Evolutionary conservation across 352 stramenopile species (phyloP).

Genomic region (Globisporangium irregulare): DNA sequence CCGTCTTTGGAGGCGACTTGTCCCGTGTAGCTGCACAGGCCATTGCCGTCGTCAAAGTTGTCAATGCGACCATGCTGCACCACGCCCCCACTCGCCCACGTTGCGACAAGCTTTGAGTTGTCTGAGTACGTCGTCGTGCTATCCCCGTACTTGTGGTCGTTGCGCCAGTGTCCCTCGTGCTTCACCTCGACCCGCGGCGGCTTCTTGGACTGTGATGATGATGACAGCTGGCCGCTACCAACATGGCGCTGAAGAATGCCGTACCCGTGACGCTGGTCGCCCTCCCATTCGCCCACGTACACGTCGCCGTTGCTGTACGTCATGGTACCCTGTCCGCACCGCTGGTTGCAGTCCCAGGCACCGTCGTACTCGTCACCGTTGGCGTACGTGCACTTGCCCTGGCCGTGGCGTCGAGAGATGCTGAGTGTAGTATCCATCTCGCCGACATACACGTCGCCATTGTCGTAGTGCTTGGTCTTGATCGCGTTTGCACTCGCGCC

Average conservation of each 20-base stretch:
- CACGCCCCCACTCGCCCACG: conserved; percentile 32
- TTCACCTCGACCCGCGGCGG: conserved; percentile 19
- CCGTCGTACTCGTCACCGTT: conserved; percentile 67
- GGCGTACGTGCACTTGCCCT: conserved; percentile 57
- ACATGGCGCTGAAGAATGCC: conserved; percentile 40
- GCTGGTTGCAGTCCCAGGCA: conserved; percentile 51
- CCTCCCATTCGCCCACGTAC: conserved; percentile 55
- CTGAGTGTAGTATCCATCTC: conserved; percentile 35
- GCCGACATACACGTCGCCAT: conserved; percentile 70
- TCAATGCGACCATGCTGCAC: conserved; percentile 28
- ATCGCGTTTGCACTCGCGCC: conserved; percentile 30
- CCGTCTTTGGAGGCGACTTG: conserved; percentile 28
- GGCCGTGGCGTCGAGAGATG: conserved; percentile 38
- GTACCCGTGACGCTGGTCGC: conserved; percentile 43
- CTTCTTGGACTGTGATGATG: not conserved
- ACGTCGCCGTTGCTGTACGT: conserved; percentile 42
- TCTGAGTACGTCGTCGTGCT: conserved; percentile 66
- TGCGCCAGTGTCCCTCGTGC: conserved; percentile 79
- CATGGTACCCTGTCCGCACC: conserved; percentile 52
- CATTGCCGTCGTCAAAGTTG: conserved; percentile 50
- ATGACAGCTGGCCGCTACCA: not conserved
- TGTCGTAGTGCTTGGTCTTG: conserved; percentile 45
- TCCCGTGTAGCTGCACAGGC: conserved; percentile 45
- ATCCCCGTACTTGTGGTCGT: conserved; percentile 49
- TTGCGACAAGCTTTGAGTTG: conserved; percentile 37